Base-by-base conservation (phyloP, 2,329 filamentous ascomycete species). In the Cadophora luteo-olivacea region DNA sequence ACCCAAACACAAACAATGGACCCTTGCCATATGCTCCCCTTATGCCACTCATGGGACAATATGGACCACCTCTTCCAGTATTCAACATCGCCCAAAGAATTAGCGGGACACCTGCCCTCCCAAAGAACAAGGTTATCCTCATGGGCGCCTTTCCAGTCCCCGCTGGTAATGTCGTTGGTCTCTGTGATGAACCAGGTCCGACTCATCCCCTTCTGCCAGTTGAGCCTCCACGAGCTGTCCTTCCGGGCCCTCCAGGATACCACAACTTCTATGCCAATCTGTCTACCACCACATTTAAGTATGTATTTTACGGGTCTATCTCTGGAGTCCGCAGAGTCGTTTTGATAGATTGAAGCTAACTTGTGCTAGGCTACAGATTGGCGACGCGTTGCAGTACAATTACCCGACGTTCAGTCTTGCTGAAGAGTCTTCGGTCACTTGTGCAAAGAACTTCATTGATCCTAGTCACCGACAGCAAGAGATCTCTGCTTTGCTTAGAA, bases 341-440 rank as follows among this genome's bases (percentile, higher is more conserved):
- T 58, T 22, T 78, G 75, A 75, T 76, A 72, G 33, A 78, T 29
- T 4, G 29, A 12, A 60, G 22, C 57, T 60, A 22, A 60, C 57
- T 25, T 19, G 22, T 41, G 36, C n/a, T 24, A 60, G 57, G 33
- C 33, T 60, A 12, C 57, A 60, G 22, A 60, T 60, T 25, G 33
- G 33, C 12, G 22, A 60, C 7, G 22, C 14, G 1, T 8, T n/a
- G 7, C 33, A 60, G 33, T 60, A 45, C 57, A 22, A 60, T 16
- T 60, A 60, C 36, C 57, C 57, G 5, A 60, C 57, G 4, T 25
- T 60, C 36, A 45, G 33, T 60, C 33, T 60, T 38, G 36, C 36
- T 16, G 57, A 41, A 22, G 57, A 60, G 5, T 6, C 57, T 12
- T 41, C 33, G 22, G 33, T 25, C 36, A 60, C 12, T 3, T 41